A percentile compares a stretch with the other conserved stretches of the same genome.
These are phyloP conservation scores for Scolecobasidium constrictum DNA, from an alignment of 2,329 filamentous ascomycete genomes.

Conservation along the genomic window DNA sequence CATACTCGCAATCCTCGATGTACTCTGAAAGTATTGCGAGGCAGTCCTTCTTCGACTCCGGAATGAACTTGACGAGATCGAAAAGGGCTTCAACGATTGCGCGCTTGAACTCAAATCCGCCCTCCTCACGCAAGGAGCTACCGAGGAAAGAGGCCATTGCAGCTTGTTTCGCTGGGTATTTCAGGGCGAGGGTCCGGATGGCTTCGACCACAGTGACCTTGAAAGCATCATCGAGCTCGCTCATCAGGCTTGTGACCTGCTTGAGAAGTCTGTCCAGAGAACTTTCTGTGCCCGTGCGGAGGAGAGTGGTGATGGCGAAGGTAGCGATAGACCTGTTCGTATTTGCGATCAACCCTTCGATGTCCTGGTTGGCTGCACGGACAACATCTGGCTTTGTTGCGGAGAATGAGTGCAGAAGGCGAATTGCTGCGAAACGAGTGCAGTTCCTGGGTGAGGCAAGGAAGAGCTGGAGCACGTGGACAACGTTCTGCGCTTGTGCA, in stretches of 20 bases:
- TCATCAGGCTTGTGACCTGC: conserved; percentile 97
- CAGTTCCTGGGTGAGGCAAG: conserved; percentile 89
- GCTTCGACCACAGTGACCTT: conserved; percentile 99
- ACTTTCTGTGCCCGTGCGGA: conserved; percentile 96
- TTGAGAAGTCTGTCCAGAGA: conserved; percentile 97
- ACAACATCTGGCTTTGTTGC: conserved; percentile 82
- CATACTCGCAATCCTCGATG: conserved; percentile 98
- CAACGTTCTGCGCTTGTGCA: conserved; percentile 79
- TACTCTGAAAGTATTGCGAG: conserved; percentile 96
- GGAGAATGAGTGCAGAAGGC: conserved; percentile 43
- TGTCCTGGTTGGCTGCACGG: conserved; percentile 89
- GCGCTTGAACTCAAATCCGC: conserved; percentile 96
- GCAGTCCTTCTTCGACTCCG: conserved; percentile 67
- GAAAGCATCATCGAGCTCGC: conserved; percentile 97
- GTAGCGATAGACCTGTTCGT: conserved; percentile 95
- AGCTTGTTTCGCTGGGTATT: conserved; percentile 96
- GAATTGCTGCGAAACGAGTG: conserved; percentile 93
- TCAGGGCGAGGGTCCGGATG: conserved; percentile 89
- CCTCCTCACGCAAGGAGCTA: conserved; percentile 91
- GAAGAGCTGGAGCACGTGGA: conserved; percentile 94
- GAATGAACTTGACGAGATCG: conserved; percentile 97
- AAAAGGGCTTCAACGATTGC: conserved; percentile 99
- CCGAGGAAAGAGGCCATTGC: conserved; percentile 97
- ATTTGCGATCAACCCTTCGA: conserved; percentile 93
- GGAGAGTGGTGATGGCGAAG: conserved; percentile 92